Percentiles rank a stretch among this genome's conserved stretches.
Conservation (phyloP, 1,284 basidiomycete species). For the Pseudozyma flocculosa region DNA sequence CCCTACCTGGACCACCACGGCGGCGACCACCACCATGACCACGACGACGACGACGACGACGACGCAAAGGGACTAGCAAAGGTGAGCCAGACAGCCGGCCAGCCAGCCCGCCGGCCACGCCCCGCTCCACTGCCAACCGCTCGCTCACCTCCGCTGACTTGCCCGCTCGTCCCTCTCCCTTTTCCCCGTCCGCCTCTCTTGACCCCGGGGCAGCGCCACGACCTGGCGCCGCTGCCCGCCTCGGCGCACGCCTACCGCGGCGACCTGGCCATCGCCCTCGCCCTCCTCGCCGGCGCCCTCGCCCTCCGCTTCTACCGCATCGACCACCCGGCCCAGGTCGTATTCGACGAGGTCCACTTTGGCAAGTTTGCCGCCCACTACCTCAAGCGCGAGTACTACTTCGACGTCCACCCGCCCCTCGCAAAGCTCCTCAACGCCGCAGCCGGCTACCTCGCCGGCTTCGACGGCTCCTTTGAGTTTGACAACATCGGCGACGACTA, state of each 20-base stretch:
- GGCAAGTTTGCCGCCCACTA: slow-evolving; percentile 58
- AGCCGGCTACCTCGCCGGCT: slow-evolving; percentile 93
- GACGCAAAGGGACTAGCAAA: too few relatives aligned
- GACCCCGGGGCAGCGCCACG: neutral
- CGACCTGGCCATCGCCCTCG: slow-evolving; percentile 17
- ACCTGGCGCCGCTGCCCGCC: slow-evolving; percentile 4
- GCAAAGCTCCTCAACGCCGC: slow-evolving; percentile 65
- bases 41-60: too few relatives aligned
- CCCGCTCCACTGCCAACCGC: too few relatives aligned
- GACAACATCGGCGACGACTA: slow-evolving; percentile 95
- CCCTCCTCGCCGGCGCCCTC: slow-evolving; percentile 36
- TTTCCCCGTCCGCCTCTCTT: neutral
- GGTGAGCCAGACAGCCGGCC: too few relatives aligned
- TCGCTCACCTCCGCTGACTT: too few relatives aligned
- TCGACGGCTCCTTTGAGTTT: slow-evolving; percentile 90
- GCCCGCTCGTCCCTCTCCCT: too few relatives aligned
- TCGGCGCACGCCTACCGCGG: slow-evolving; percentile 15
- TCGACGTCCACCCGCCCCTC: slow-evolving; percentile 94
- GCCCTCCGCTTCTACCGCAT: slow-evolving; percentile 40
- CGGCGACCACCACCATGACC: slow-evolving; percentile 4
- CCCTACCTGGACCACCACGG: neutral
- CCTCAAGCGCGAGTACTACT: slow-evolving; percentile 72
- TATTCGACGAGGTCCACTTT: slow-evolving; percentile 58
- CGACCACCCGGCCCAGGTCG: slow-evolving; percentile 48
- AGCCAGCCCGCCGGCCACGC: too few relatives aligned